Evolutionary conservation across 345 rosid genomes (phyloP).

Genomic region (Atalantia buxifolia): DNA sequence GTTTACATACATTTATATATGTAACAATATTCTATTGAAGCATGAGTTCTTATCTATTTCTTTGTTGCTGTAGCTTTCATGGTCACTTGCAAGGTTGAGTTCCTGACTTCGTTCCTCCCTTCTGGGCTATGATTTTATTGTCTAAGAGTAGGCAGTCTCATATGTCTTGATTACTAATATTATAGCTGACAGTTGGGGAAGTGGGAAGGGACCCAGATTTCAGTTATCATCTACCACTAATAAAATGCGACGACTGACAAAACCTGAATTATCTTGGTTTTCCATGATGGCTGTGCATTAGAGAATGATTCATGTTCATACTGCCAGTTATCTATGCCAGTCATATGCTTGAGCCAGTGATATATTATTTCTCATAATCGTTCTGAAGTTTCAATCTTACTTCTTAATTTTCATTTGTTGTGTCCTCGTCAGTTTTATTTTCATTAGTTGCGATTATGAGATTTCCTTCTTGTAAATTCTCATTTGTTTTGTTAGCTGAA

Average conservation of each 20-base stretch:
- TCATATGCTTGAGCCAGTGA: not conserved
- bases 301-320: not conserved
- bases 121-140: not conserved
- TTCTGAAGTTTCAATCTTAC: constrained; percentile 1
- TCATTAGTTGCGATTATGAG: not conserved
- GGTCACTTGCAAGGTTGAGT: not conserved
- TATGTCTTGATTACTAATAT: not conserved
- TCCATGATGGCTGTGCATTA: no score
- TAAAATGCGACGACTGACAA: not conserved
- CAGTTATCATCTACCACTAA: not conserved
- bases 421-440: not conserved
- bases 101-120: not conserved
- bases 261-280: not conserved
- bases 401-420: not conserved
- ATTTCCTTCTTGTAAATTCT: not conserved
- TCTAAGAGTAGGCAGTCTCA: not conserved
- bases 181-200: not conserved
- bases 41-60: not conserved
- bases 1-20: not conserved
- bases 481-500: not conserved
- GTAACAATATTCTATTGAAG: not conserved
- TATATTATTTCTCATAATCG: not conserved
- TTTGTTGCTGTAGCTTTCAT: not conserved
- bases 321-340: not conserved
- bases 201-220: not conserved